Percentiles rank a stretch among this genome's conserved stretches.
Evolutionary conservation across 768 basidiomycete genomes (phyloP).

Genomic region (Suillus alpinus): DNA sequence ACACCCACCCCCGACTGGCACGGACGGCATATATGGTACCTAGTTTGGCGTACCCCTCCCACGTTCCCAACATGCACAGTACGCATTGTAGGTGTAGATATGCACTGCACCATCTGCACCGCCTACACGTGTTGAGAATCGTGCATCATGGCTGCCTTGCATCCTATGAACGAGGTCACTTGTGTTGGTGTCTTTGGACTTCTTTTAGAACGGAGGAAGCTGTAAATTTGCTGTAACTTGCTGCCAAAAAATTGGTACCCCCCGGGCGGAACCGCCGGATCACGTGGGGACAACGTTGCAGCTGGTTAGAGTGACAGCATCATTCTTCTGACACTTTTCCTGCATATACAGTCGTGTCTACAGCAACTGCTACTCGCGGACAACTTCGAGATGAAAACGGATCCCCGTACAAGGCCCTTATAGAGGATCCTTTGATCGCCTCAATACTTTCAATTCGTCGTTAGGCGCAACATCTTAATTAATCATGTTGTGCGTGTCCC

Average conservation of each 20-base stretch:
- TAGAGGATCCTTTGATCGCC: constrained; percentile 30
- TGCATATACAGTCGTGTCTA: constrained; percentile 12
- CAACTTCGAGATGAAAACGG: constrained; percentile 11
- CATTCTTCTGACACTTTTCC: background rate
- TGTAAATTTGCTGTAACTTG: background rate
- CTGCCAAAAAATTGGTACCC: background rate
- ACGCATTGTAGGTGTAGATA: background rate
- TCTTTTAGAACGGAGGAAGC: background rate
- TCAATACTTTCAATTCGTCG: constrained; percentile 1
- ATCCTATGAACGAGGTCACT: background rate
- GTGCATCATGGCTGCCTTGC: background rate
- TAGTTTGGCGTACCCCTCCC: constrained; percentile 2
- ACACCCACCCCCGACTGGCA: background rate
- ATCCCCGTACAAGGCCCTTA: constrained; percentile 45
- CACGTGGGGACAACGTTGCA: background rate
- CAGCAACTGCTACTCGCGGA: constrained; percentile 12
- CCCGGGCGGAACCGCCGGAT: background rate
- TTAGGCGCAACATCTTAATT: constrained; percentile 74
- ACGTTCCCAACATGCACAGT: background rate
- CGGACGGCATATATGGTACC: background rate
- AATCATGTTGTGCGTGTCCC: constrained; percentile 73
- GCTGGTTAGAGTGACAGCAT: background rate
- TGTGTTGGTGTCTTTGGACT: background rate
- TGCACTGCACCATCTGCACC: background rate
- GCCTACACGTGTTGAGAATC: background rate